Base-by-base conservation (phyloP, 2,329 filamentous ascomycete genomes). In the Leptographium radiaticola region DNA sequence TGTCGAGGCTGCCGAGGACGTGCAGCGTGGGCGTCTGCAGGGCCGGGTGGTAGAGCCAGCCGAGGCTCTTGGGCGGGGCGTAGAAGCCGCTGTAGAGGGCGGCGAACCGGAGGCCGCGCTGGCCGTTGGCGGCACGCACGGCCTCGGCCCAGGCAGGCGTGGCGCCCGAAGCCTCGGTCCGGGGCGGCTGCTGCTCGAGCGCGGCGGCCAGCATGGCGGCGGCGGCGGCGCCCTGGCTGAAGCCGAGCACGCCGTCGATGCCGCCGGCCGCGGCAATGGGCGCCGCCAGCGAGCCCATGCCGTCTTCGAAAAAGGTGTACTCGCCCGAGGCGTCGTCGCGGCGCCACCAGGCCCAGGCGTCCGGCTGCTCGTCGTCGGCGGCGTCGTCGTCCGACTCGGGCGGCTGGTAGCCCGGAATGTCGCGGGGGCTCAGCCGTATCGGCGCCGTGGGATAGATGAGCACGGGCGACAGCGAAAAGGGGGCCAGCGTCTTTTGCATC, bases 281-380 rank as follows among this genome's bases (percentile, higher is more conserved):
- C 6, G 73, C 65, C 0, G 86, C 86, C 7, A 95, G 68, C 2
- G 70, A 64, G 0, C 65, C 68, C 60, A 96, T 75, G 1, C 87
- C 88, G 20, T 77, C 69, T n/a, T 85, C 79, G 2, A 96, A 68
- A 0, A 81, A 79, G 11, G 76, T 73, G 67, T 95, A 96, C 30
- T 76, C 68, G 1, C 73, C 75, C 1, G 76, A 75, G 12, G 80
- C 76, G 43, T 84, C 82, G 61, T 88, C 80, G 52, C 78, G 79
- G 76, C 88, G 75, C 67, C 72, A 96, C 91, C 91, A 97, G 13
- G 80, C 87, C 76, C 83, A 95, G 4, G 81, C 77, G 62, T 93
- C 87, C 20, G 76, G 70, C 47, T 73, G 70, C 47, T 73, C 69
- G 1, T 62, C 64, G 13, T 49, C 52, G 8, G 13, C 20, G 7